Conservation (phyloP, 2,329 filamentous ascomycete genomes). For the Aspergillus eucalypticola region DNA sequence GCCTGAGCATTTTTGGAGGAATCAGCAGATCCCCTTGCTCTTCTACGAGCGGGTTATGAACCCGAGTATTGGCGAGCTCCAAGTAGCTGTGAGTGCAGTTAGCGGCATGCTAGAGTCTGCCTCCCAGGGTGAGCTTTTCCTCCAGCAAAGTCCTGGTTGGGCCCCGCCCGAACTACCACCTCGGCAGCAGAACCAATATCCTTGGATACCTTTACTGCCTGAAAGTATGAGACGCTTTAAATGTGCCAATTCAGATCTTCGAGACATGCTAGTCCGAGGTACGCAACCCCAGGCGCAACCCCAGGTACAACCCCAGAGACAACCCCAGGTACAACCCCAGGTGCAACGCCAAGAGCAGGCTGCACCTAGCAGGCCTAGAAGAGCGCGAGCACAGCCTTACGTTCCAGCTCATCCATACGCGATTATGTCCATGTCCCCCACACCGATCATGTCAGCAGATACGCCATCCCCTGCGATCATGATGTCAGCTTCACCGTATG, state of each 20-base stretch:
- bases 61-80: slow-evolving; percentile 23
- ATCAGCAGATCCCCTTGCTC: slow-evolving; percentile 27
- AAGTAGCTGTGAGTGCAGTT: slow-evolving; percentile 16
- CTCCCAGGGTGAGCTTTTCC: slow-evolving; percentile 2
- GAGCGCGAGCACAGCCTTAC: no score
- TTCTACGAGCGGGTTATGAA: slow-evolving; percentile 39
- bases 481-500: no score
- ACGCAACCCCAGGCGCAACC: neutral
- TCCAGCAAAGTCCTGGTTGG: slow-evolving; percentile 15
- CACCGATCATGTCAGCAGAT: no score
- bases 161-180: neutral
- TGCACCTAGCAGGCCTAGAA: no score
- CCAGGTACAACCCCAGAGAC: no score
- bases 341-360: no score
- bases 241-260: no score
- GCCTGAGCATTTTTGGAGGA: slow-evolving; percentile 27
- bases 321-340: no score
- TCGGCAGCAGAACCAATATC: neutral
- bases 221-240: neutral
- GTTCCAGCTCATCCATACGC: no score
- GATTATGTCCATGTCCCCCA: no score
- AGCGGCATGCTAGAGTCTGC: slow-evolving; percentile 12
- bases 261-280: no score
- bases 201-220: slow-evolving; percentile 2
- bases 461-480: no score